Evolutionary conservation across 192 early-diverging fungal genomes (phyloP).

Genomic region (Dispira simplex): DNA sequence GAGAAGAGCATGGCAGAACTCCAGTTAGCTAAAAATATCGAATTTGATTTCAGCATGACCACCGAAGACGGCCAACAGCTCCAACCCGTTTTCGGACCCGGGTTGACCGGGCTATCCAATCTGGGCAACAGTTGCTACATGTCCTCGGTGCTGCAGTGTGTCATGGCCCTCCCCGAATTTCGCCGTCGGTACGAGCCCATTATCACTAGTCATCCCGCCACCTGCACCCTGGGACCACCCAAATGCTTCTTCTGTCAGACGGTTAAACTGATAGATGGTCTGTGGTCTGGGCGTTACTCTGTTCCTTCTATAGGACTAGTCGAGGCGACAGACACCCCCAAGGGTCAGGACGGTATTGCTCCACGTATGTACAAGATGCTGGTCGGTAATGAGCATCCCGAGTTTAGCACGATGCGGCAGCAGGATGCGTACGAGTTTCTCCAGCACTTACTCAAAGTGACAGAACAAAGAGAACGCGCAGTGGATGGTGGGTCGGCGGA

Average conservation of each 20-base stretch:
- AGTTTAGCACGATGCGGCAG: conserved; percentile 95
- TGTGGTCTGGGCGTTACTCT: conserved; percentile 80
- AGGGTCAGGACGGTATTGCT: conserved; percentile 63
- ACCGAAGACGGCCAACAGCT: conserved; percentile 85
- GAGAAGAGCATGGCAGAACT: conserved; percentile 85
- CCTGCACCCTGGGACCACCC: conserved; percentile 34
- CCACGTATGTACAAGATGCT: conserved; percentile 86
- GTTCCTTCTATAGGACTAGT: conserved; percentile 21
- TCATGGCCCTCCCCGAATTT: conserved; percentile 65
- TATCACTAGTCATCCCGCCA: conserved; percentile 20
- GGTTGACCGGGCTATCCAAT: conserved; percentile 85
- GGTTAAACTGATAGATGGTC: conserved; percentile 79
- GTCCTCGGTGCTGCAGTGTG: conserved; percentile 84
- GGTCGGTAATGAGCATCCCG: conserved; percentile 76
- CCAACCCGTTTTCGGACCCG: conserved; percentile 71
- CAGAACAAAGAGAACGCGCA: conserved; percentile 64
- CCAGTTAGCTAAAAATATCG: conserved; percentile 91
- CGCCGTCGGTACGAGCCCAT: conserved; percentile 42
- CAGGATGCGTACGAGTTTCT: conserved; percentile 97
- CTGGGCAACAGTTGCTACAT: conserved; percentile 98
- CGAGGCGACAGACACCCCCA: conserved; percentile 23
- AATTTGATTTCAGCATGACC: conserved; percentile 96
- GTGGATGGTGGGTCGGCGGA: conserved; percentile 31
- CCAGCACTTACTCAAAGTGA: conserved; percentile 52
- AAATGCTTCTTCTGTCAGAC: conserved; percentile 82